phyloP scores from a whole-genome alignment of 495 filamentous ascomycete genomes.

The Evernia prunastri region DNA sequence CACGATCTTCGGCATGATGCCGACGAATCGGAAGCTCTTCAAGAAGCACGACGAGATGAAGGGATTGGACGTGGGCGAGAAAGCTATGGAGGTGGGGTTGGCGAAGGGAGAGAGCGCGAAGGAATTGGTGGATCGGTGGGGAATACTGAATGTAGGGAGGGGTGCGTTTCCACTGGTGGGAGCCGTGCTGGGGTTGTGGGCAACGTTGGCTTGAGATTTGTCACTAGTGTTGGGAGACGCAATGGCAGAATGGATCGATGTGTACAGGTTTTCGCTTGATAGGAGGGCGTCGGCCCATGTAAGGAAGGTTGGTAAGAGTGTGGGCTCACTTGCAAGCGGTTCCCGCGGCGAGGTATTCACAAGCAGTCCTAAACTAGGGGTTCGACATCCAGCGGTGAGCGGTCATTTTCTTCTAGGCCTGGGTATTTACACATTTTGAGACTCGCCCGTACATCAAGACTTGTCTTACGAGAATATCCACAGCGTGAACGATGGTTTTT shows the following conservation, averaged over 20 bases:
- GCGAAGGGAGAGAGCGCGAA: slow-evolving; percentile 37
- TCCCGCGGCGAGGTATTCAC: not conserved
- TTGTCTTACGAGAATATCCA: not conserved
- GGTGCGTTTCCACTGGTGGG: slow-evolving; percentile 29
- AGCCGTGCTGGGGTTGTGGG: slow-evolving; percentile 23
- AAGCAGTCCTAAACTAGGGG: not conserved
- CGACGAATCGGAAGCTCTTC: slow-evolving; percentile 39
- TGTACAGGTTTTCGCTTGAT: not conserved
- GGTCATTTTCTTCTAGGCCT: not conserved
- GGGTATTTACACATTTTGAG: not conserved
- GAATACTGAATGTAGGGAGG: slow-evolving; percentile 45
- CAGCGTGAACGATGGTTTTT: not conserved
- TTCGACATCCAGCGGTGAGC: not conserved
- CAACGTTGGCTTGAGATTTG: slow-evolving; percentile 9
- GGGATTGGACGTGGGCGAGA: slow-evolving; percentile 24
- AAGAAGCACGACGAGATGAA: slow-evolving; percentile 31
- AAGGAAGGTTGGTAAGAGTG: not conserved
- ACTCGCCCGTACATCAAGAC: not conserved
- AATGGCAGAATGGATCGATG: not conserved
- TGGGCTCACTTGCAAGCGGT: not conserved
- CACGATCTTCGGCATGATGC: slow-evolving; percentile 39
- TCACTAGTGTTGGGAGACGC: not conserved
- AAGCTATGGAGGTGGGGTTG: slow-evolving; percentile 32
- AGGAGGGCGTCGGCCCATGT: not conserved
- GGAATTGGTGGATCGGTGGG: slow-evolving; percentile 49